Evolutionary conservation across 2,329 filamentous ascomycete species (phyloP).

Genomic region (Colletotrichum tabaci): DNA sequence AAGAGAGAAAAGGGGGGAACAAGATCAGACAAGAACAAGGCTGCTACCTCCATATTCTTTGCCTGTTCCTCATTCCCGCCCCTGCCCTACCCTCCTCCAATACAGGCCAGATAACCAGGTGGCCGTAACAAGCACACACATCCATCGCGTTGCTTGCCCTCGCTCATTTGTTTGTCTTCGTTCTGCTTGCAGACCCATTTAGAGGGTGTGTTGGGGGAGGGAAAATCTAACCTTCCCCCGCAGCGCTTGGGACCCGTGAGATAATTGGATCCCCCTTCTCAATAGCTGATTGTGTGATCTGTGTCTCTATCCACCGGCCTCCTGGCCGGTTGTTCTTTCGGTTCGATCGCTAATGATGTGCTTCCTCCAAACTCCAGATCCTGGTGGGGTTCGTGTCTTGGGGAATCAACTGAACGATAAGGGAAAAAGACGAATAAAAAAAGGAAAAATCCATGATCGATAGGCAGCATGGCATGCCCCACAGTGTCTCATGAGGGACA

Average conservation of each 20-base stretch:
- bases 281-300: background rate
- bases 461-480: background rate
- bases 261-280: slow-evolving; percentile 14
- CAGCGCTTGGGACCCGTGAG: slow-evolving; percentile 14
- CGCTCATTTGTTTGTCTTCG: background rate
- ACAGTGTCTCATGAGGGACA: background rate
- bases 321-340: background rate
- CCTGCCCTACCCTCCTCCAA: background rate
- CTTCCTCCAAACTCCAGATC: slow-evolving; percentile 17
- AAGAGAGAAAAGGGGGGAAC: background rate
- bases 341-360: slow-evolving; percentile 8
- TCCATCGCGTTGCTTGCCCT: background rate
- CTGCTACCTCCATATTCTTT: background rate
- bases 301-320: background rate
- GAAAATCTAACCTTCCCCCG: slow-evolving; percentile 4
- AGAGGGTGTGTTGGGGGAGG: background rate
- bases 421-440: background rate
- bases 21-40: background rate
- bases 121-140: slow-evolving; percentile 1
- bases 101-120: slow-evolving; percentile 16
- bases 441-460: background rate
- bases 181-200: background rate
- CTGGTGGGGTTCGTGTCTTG: slow-evolving; percentile 1
- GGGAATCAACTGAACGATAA: slow-evolving; percentile 9
- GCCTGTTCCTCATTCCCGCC: background rate